phyloP scores from a whole-genome alignment of 108 stramenopile genomes.

The Craspedostauros australis region DNA sequence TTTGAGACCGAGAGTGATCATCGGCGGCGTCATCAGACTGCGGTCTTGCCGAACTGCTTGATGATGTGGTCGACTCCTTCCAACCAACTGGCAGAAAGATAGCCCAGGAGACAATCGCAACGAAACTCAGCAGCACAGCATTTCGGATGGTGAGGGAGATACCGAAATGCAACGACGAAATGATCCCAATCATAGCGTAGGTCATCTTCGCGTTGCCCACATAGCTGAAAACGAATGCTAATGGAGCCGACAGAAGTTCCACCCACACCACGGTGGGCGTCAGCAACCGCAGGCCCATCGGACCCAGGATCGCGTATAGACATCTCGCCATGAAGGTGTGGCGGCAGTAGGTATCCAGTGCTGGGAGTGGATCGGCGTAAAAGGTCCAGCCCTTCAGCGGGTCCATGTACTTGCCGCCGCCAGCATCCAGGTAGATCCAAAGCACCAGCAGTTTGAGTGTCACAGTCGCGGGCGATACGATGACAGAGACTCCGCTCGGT shows the following conservation, averaged over 20 bases:
- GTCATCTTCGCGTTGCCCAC: constrained; percentile 39
- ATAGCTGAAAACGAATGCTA: constrained; percentile 48
- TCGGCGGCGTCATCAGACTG: not conserved
- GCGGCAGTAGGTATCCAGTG: constrained; percentile 78
- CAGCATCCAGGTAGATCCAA: constrained; percentile 85
- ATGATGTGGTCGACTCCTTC: too few relatives aligned
- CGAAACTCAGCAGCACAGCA: constrained; percentile 64
- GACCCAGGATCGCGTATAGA: constrained; percentile 70
- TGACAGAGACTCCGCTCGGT: too few relatives aligned
- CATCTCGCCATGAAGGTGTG: constrained; percentile 68
- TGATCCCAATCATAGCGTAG: constrained; percentile 28
- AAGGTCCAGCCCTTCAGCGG: constrained; percentile 67
- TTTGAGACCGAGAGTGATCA: not conserved
- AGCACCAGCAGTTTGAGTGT: constrained; percentile 55
- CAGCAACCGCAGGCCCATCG: constrained; percentile 59
- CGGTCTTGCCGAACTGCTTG: too few relatives aligned
- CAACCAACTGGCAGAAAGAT: constrained; percentile 50
- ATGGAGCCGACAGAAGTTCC: constrained; percentile 57
- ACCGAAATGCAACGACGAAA: constrained; percentile 69
- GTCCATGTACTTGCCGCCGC: constrained; percentile 74
- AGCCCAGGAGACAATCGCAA: constrained; percentile 69
- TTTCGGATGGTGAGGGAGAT: constrained; percentile 73
- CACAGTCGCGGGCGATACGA: too few relatives aligned
- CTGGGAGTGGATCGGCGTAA: constrained; percentile 62
- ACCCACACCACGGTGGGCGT: constrained; percentile 77